A percentile compares a stretch with the other conserved stretches of the same genome.
Conservation (phyloP, 805 yeast species). For the Teunomyces lycoperdinae region DNA sequence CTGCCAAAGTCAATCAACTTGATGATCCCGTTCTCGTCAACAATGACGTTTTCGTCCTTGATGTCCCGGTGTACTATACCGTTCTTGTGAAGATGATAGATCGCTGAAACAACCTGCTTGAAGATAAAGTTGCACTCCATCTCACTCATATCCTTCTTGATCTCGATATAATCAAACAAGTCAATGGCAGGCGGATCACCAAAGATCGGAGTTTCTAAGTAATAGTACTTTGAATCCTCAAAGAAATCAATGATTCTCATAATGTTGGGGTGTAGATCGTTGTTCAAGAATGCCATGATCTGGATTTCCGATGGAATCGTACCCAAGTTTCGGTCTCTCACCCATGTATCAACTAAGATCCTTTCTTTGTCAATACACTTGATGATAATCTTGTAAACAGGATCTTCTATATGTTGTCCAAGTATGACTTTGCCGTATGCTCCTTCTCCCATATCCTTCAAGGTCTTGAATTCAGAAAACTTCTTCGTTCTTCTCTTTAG, state of each 20-base stretch:
- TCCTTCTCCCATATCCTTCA: slow-evolving; percentile 90
- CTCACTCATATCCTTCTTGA: slow-evolving; percentile 78
- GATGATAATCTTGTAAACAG: slow-evolving; percentile 65
- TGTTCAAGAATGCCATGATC: slow-evolving; percentile 77
- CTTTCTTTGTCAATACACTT: slow-evolving; percentile 91
- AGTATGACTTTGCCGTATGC: slow-evolving; percentile 93
- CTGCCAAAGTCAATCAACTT: slow-evolving; percentile 94
- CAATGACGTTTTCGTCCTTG: slow-evolving; percentile 90
- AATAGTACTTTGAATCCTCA: slow-evolving; percentile 87
- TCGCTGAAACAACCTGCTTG: slow-evolving; percentile 74
- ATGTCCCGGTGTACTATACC: slow-evolving; percentile 94
- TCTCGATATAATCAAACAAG: slow-evolving; percentile 86
- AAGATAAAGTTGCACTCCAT: slow-evolving; percentile 74
- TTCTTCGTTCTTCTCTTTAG: slow-evolving; percentile 65
- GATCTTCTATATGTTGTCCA: slow-evolving; percentile 64
- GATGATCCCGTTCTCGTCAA: slow-evolving; percentile 75
- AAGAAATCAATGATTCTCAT: slow-evolving; percentile 85
- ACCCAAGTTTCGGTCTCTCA: slow-evolving; percentile 84
- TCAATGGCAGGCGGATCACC: slow-evolving; percentile 91
- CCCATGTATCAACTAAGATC: slow-evolving; percentile 96
- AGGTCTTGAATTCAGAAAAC: slow-evolving; percentile 63
- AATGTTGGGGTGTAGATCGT: slow-evolving; percentile 82
- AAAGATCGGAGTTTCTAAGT: slow-evolving; percentile 87
- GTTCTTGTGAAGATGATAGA: slow-evolving; percentile 75
- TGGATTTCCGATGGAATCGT: slow-evolving; percentile 97